These are phyloP conservation scores for Leccinellum rugosiceps DNA, from an alignment of 768 basidiomycete species.

Conservation along the genomic window DNA sequence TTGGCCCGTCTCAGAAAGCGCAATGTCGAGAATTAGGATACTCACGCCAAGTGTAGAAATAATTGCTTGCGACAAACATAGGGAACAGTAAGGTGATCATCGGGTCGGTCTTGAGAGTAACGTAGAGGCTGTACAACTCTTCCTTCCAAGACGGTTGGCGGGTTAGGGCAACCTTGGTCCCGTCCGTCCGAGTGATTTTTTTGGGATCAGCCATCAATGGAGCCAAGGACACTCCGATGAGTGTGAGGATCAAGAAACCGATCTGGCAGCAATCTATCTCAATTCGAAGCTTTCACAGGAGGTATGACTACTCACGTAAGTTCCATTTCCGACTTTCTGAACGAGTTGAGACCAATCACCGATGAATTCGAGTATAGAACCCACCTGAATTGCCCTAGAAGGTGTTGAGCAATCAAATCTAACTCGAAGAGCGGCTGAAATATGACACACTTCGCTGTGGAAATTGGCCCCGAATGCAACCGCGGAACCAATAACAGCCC, in stretches of 20 bases:
- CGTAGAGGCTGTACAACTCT: slow-evolving; percentile 67
- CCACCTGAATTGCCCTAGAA: slow-evolving; percentile 30
- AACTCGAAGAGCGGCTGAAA: not conserved
- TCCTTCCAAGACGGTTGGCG: slow-evolving; percentile 76
- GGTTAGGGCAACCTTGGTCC: slow-evolving; percentile 58
- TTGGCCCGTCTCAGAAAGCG: slow-evolving; percentile 1
- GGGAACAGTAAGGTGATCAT: slow-evolving; percentile 77
- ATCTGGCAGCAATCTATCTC: slow-evolving; percentile 43
- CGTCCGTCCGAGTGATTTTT: slow-evolving; percentile 73
- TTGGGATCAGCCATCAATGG: slow-evolving; percentile 68
- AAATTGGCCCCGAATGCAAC: slow-evolving; percentile 74
- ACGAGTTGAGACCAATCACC: slow-evolving; percentile 1
- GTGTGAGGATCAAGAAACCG: slow-evolving; percentile 68
- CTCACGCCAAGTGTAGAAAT: slow-evolving; percentile 85
- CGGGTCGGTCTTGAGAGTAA: slow-evolving; percentile 67
- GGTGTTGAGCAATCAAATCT: not conserved
- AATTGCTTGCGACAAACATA: slow-evolving; percentile 82
- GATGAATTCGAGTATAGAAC: not conserved
- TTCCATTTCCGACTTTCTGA: slow-evolving; percentile 59
- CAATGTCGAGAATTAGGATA: not conserved
- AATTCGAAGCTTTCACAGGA: not conserved
- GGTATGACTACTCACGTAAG: slow-evolving; percentile 52
- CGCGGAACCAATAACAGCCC: slow-evolving; percentile 73
- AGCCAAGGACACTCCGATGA: slow-evolving; percentile 65
- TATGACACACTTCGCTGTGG: slow-evolving; percentile 52